Base-by-base conservation (phyloP, 805 yeast genomes). In the Kockiozyma suomiensis region DNA sequence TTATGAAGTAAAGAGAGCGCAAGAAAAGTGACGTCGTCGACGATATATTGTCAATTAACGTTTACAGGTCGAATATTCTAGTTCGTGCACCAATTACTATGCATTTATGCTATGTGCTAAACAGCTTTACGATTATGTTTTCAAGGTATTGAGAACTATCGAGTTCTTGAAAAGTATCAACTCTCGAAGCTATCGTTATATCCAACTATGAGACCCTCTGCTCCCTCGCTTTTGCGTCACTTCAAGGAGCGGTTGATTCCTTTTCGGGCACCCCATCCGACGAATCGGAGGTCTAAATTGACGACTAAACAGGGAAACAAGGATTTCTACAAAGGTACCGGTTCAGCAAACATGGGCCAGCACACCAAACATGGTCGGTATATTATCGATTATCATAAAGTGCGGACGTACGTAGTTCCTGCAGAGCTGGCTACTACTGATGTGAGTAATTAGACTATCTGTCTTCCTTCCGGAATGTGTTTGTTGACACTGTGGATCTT, bases 251-350 rank as follows among this genome's bases (percentile, higher is more conserved):
- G 65, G 19, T 25, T 58, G 32, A 21, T 58, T 3, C 59, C 63
- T 21, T 30, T 19, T 13, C 8, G 25, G n/a, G n/a, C 21, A 21
- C 17, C 21, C 21, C 43, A 23, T 19, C 51, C 54, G 5, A 56
- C 52, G 13, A 46, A 52, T 33, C 43, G 57, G n/a, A 58, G 71
- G 28, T 81, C 82, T 71, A 82, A 96, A 4, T 78, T 93, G 68
- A 87, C 97, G 23, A 87, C 97, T 23, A 94, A 94, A 70, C 90
- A 90, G 72, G 98, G 99, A 70, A 93, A 94, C 76, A 91, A 92
- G 78, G 86, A 88, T 69, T 88, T 81, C 76, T 94, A 94, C 78
- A 94, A 94, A 74, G 99, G 99, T 79, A 94, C 98, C 23, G 83
- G 97, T 59, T 89, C 99, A 4, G 82, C 96, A 2, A 97, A 97